Conservation (phyloP, 1,284 basidiomycete genomes). For the Exobasidium rhododendri region DNA sequence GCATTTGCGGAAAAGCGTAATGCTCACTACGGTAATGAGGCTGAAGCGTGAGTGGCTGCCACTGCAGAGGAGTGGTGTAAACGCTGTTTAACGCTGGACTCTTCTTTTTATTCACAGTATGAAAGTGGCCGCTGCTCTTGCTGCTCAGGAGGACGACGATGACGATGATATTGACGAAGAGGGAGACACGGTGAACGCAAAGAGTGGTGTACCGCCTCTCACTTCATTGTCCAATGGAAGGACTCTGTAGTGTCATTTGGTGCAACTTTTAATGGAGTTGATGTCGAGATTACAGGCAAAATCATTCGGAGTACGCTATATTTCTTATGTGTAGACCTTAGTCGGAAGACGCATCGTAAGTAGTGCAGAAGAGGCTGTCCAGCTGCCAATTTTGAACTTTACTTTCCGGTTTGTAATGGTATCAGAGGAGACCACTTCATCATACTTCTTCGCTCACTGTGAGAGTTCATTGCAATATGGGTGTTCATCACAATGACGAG, state of each 20-base stretch:
- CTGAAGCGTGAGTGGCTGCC: conserved; percentile 29
- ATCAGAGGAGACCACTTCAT: too few species aligned
- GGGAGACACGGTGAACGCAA: conserved; percentile 2
- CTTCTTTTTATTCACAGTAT: conserved; percentile 20
- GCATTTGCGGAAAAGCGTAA: conserved; percentile 50
- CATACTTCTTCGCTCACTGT: too few species aligned
- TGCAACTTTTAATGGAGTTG: too few species aligned
- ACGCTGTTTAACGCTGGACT: not conserved
- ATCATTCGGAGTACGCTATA: too few species aligned
- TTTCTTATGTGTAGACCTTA: too few species aligned
- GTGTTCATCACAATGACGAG: too few species aligned
- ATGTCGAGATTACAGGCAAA: too few species aligned
- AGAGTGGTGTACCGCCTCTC: not conserved
- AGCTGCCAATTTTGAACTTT: too few species aligned
- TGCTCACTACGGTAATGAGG: conserved; percentile 53
- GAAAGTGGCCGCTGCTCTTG: conserved; percentile 42
- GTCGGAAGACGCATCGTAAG: too few species aligned
- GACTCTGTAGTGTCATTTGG: not conserved
- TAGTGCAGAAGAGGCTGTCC: too few species aligned
- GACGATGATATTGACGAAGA: conserved; percentile 39
- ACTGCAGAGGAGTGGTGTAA: not conserved
- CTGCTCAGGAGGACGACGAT: conserved; percentile 46
- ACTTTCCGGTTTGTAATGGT: too few species aligned
- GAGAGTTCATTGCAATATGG: too few species aligned
- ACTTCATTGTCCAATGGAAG: not conserved